A percentile compares a stretch with the other conserved stretches of the same genome.
phyloP scores from a whole-genome alignment of 208 protist genomes.

The Trypanosoma cruzi region DNA sequence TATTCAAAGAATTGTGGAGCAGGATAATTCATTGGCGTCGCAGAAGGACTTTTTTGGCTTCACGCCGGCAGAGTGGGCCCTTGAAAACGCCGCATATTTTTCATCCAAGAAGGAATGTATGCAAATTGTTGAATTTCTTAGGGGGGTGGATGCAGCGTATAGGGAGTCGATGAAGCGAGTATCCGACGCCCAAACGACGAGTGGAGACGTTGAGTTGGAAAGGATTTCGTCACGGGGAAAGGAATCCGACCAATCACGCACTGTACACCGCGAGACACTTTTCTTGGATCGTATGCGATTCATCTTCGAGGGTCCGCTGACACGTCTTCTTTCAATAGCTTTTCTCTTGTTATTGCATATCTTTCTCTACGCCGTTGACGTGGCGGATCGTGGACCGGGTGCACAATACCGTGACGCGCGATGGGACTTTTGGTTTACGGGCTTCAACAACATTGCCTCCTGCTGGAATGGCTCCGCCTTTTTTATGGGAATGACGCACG shows the following conservation, averaged over 20 bases:
- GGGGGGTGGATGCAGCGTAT: slow-evolving; percentile 4
- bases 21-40: slow-evolving; percentile 15
- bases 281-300: slow-evolving; percentile 28
- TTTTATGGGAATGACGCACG: slow-evolving; percentile 42
- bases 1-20: slow-evolving; percentile 30
- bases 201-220: neutral
- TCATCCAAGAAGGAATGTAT: slow-evolving; percentile 10
- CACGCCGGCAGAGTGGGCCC: slow-evolving; percentile 40
- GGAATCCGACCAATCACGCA: neutral
- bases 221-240: too few species aligned
- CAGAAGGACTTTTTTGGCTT: slow-evolving; percentile 38
- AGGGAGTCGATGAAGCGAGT: neutral
- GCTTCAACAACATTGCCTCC: slow-evolving; percentile 29
- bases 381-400: slow-evolving; percentile 22
- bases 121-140: slow-evolving; percentile 27
- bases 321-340: slow-evolving; percentile 27
- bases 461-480: slow-evolving; percentile 40
- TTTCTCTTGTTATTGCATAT: slow-evolving; percentile 34
- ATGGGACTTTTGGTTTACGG: slow-evolving; percentile 34
- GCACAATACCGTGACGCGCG: slow-evolving; percentile 18
- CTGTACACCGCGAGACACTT: slow-evolving; percentile 11
- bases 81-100: slow-evolving; percentile 34
- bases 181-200: too few species aligned
- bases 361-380: slow-evolving; percentile 27
- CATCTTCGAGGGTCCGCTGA: slow-evolving; percentile 26